Percentiles rank a stretch among this genome's conserved stretches.
phyloP scores from a whole-genome alignment of 345 rosid species.

The Euphorbia tirucalli region DNA sequence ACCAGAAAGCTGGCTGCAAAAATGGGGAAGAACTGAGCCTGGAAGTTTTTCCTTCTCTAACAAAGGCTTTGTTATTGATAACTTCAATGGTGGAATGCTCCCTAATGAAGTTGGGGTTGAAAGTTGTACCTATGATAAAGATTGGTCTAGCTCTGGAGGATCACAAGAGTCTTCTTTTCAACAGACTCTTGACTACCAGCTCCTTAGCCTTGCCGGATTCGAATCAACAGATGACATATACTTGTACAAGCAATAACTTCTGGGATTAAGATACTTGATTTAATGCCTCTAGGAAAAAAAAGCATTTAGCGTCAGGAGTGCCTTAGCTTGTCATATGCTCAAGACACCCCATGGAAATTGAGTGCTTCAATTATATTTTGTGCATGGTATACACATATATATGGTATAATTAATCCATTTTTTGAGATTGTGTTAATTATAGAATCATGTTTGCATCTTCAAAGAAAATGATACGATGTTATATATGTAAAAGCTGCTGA shows the following conservation, averaged over 20 bases:
- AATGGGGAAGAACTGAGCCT: constrained; percentile 36
- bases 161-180: constrained; percentile 24
- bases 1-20: constrained; percentile 42
- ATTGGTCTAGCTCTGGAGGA: constrained; percentile 26
- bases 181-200: constrained; percentile 34
- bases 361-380: constrained; percentile 25
- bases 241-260: constrained; percentile 55
- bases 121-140: constrained; percentile 14
- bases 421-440: constrained; percentile 13
- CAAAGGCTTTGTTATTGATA: constrained; percentile 18
- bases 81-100: constrained; percentile 18
- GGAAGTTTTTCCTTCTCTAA: constrained; percentile 24
- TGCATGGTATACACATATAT: not conserved
- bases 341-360: constrained; percentile 36
- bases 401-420: not conserved
- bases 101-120: constrained; percentile 22
- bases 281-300: constrained; percentile 23
- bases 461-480: constrained; percentile 8
- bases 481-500: no score
- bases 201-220: constrained; percentile 43
- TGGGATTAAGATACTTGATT: constrained; percentile 44
- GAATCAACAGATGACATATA: constrained; percentile 67
- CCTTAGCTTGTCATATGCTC: constrained; percentile 28
- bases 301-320: constrained; percentile 28
- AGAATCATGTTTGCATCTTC: constrained; percentile 11